Conservation (phyloP, 2,329 filamentous ascomycete species). For the Botryosphaeria agaves region DNA sequence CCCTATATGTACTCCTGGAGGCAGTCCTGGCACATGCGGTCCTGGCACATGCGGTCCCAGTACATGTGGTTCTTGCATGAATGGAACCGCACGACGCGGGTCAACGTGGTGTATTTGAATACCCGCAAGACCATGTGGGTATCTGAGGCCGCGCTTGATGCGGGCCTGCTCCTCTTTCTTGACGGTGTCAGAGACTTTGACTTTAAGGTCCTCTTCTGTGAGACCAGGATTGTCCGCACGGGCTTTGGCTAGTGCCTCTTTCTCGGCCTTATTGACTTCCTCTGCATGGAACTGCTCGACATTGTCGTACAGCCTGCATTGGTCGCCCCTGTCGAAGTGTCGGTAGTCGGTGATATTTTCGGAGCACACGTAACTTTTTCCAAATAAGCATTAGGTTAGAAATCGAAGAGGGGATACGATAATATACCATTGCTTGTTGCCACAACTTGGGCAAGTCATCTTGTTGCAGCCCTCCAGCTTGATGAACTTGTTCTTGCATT, state of each 20-base stretch:
- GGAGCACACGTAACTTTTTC: constrained; percentile 60
- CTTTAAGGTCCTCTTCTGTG: constrained; percentile 37
- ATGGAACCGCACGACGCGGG: too few relatives aligned
- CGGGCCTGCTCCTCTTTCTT: neutral
- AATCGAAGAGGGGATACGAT: neutral
- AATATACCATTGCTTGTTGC: constrained; percentile 35
- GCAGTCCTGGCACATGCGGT: too few relatives aligned
- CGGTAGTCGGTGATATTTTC: constrained; percentile 42
- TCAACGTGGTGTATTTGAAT: too few relatives aligned
- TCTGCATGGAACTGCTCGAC: constrained; percentile 40
- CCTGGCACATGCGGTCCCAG: too few relatives aligned
- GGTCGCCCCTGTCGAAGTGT: constrained; percentile 30
- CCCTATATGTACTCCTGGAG: too few relatives aligned
- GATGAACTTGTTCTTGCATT: constrained; percentile 56
- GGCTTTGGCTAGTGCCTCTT: constrained; percentile 36
- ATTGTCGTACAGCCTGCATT: constrained; percentile 53
- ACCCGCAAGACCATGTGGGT: too few relatives aligned
- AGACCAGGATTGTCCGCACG: constrained; percentile 42
- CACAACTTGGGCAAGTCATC: constrained; percentile 51
- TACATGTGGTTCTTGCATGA: too few relatives aligned
- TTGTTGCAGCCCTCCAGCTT: constrained; percentile 74
- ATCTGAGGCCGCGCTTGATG: too few relatives aligned
- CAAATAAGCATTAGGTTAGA: too few relatives aligned
- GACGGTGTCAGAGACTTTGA: constrained; percentile 40
- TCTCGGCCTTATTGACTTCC: constrained; percentile 46